These are phyloP conservation scores for Amylostereum areolatum DNA, from an alignment of 1,284 basidiomycete species.

Conservation along the genomic window DNA sequence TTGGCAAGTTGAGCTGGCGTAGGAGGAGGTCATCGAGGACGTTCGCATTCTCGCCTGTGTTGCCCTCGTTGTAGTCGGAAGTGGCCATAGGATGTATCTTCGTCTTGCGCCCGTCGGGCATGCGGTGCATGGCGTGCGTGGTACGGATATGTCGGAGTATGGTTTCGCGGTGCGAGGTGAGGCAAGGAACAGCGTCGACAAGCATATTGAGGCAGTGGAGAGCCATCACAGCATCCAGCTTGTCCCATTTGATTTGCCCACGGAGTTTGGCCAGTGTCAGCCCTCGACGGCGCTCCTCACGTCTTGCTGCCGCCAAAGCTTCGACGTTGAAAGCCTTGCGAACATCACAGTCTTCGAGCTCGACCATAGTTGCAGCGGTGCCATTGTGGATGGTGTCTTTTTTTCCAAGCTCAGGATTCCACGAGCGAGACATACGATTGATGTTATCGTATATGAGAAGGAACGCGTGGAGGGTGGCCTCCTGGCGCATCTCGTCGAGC, in stretches of 20 bases:
- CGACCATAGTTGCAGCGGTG: conserved; percentile 15
- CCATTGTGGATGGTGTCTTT: conserved; percentile 15
- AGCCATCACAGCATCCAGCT: conserved; percentile 1
- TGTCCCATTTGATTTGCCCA: too few species aligned
- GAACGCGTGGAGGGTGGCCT: conserved; percentile 3
- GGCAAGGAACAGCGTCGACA: not conserved
- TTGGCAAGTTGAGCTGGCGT: conserved; percentile 1
- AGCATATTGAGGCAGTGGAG: conserved; percentile 1
- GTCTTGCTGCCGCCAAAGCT: not conserved
- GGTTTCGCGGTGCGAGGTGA: not conserved
- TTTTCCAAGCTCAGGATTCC: conserved; percentile 12
- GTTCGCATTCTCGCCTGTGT: conserved; percentile 2
- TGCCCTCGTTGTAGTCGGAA: conserved; percentile 7
- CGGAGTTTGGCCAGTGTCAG: too few species aligned
- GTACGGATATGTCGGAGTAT: conserved; percentile 1
- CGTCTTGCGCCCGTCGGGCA: conserved; percentile 2
- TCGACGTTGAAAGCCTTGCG: conserved; percentile 5
- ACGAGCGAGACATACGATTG: conserved; percentile 16
- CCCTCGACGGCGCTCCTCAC: too few species aligned
- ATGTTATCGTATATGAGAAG: conserved; percentile 20
- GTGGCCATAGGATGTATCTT: conserved; percentile 8
- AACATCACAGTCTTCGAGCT: conserved; percentile 10
- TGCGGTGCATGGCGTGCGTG: conserved; percentile 4
- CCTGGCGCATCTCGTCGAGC: not conserved
- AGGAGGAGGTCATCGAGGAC: conserved; percentile 5